Conservation (phyloP, 306 rosid genomes). For the Malus orientalis region DNA sequence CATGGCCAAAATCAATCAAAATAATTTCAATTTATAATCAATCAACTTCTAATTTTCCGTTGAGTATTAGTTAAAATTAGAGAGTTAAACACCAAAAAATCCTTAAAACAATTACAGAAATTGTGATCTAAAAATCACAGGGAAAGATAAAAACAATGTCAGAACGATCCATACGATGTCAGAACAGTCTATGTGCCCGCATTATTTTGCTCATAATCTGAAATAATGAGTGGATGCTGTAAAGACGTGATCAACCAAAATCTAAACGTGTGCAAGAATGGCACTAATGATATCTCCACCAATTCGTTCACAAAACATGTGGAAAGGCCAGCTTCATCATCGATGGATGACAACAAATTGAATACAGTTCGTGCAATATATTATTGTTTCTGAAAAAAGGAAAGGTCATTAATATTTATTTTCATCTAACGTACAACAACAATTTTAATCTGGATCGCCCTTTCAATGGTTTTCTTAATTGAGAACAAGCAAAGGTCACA, state of each 20-base stretch:
- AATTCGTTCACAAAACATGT: neutral
- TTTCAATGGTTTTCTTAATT: neutral
- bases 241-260: neutral
- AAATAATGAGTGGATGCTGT: neutral
- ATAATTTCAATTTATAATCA: neutral
- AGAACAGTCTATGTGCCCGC: neutral
- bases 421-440: neutral
- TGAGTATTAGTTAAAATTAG: neutral
- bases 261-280: neutral
- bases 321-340: neutral
- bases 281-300: neutral
- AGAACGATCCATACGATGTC: neutral
- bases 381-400: neutral
- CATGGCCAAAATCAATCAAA: neutral
- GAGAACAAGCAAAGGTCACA: neutral
- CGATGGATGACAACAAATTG: neutral
- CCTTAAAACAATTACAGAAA: neutral
- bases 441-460: neutral
- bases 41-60: neutral
- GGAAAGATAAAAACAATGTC: neutral
- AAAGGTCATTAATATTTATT: neutral
- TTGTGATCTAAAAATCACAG: neutral
- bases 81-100: neutral
- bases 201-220: neutral
- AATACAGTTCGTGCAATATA: neutral